A percentile compares a stretch with the other conserved stretches of the same genome.
Conservation (phyloP, 495 filamentous ascomycete genomes). For the Hapsidospora chrysogenum region DNA sequence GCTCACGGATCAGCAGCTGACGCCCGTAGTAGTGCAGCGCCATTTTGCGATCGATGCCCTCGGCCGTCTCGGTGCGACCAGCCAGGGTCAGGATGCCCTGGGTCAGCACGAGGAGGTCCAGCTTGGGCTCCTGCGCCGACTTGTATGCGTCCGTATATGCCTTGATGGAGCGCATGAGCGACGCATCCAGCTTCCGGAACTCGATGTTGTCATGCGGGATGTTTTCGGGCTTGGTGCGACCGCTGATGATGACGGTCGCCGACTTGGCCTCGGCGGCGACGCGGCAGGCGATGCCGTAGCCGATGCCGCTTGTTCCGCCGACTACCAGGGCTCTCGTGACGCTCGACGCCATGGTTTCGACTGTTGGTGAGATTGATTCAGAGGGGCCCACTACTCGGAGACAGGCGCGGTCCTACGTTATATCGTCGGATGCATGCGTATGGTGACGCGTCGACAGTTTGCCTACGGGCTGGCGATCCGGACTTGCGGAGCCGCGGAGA, state of each 20-base stretch:
- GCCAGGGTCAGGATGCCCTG: conserved; percentile 10
- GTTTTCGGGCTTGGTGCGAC: conserved; percentile 7
- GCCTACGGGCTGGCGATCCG: no score
- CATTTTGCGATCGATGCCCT: conserved; percentile 13
- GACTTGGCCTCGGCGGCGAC: conserved; percentile 3
- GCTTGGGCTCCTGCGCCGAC: conserved; percentile 2
- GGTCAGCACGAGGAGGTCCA: conserved; percentile 9
- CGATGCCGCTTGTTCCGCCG: conserved; percentile 10
- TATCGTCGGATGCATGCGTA: no score
- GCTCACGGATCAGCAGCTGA: conserved; percentile 11
- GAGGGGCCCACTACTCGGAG: no score
- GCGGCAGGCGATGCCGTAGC: conserved; percentile 9
- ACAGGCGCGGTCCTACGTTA: no score
- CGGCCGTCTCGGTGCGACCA: conserved; percentile 9
- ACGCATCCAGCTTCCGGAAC: conserved; percentile 8
- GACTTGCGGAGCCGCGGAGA: no score
- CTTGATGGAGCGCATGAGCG: conserved; percentile 10
- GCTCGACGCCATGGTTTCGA: background rate
- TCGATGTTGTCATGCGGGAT: conserved; percentile 10
- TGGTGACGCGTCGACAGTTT: no score
- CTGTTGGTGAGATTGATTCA: background rate
- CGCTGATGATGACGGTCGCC: conserved; percentile 8
- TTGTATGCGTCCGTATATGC: conserved; percentile 7
- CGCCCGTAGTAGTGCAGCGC: conserved; percentile 12
- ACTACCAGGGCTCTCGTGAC: conserved; percentile 7